Evolutionary conservation across 805 yeast species (phyloP).

Genomic region (Candida peoriensis): DNA sequence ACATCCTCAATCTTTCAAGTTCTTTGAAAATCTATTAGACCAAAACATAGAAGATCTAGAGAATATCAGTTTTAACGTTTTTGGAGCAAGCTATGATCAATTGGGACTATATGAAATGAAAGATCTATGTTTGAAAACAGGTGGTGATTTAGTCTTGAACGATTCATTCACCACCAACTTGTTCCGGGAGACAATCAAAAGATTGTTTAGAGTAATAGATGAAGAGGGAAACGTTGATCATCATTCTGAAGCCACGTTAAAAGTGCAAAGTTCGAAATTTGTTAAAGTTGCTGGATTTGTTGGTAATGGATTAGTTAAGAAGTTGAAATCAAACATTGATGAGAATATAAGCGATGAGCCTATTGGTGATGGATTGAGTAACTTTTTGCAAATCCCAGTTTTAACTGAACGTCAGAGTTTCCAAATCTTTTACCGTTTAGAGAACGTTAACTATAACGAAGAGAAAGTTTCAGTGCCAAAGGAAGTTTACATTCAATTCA

Average conservation of each 20-base stretch:
- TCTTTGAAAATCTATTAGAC: slow-evolving; percentile 46
- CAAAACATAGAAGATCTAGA: slow-evolving; percentile 39
- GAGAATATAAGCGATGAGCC: slow-evolving; percentile 90
- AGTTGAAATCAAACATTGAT: slow-evolving; percentile 45
- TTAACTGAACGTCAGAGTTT: slow-evolving; percentile 82
- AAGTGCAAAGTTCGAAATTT: slow-evolving; percentile 75
- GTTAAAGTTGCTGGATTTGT: slow-evolving; percentile 84
- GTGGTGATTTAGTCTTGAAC: slow-evolving; percentile 78
- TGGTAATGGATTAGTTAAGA: slow-evolving; percentile 50
- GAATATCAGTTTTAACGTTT: slow-evolving; percentile 34
- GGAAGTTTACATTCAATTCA: slow-evolving; percentile 62
- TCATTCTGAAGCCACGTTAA: slow-evolving; percentile 82
- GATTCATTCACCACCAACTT: slow-evolving; percentile 93
- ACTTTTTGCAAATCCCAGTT: slow-evolving; percentile 74
- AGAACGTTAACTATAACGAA: slow-evolving; percentile 32
- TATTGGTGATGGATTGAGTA: slow-evolving; percentile 70
- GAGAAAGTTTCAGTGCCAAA: slow-evolving; percentile 23
- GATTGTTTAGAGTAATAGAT: slow-evolving; percentile 75
- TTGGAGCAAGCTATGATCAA: slow-evolving; percentile 92
- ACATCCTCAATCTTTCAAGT: slow-evolving; percentile 71
- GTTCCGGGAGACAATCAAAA: slow-evolving; percentile 80
- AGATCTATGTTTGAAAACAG: slow-evolving; percentile 71
- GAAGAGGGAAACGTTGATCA: slow-evolving; percentile 66
- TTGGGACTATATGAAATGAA: slow-evolving; percentile 92
- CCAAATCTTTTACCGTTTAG: slow-evolving; percentile 80